Conservation (phyloP, 768 basidiomycete genomes). For the Suillus lakei region DNA sequence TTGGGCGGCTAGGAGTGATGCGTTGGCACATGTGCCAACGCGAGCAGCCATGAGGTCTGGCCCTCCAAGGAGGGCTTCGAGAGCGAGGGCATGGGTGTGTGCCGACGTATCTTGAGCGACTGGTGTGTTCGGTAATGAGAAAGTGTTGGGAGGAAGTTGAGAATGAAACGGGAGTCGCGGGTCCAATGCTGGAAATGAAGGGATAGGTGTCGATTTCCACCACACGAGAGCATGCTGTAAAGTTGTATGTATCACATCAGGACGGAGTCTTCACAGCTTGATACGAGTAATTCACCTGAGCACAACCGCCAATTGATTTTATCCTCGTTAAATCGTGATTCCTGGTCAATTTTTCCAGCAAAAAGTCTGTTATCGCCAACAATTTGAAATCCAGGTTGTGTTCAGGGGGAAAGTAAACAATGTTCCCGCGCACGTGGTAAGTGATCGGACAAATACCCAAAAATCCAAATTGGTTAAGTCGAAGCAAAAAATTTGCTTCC, state of each 20-base stretch:
- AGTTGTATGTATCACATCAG: slow-evolving; percentile 11
- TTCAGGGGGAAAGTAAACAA: slow-evolving; percentile 9
- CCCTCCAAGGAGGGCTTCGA: slow-evolving; percentile 78
- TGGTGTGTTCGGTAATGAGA: slow-evolving; percentile 76
- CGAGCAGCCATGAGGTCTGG: slow-evolving; percentile 78
- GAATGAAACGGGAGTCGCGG: slow-evolving; percentile 69
- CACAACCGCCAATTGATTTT: slow-evolving; percentile 76
- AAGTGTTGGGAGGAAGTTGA: slow-evolving; percentile 69
- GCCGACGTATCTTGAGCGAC: slow-evolving; percentile 82
- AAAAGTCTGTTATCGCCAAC: slow-evolving; percentile 57
- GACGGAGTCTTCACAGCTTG: not conserved
- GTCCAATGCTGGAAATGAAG: slow-evolving; percentile 73
- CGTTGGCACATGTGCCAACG: slow-evolving; percentile 73
- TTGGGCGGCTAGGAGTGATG: slow-evolving; percentile 76
- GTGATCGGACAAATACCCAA: slow-evolving; percentile 37
- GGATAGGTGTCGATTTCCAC: slow-evolving; percentile 83
- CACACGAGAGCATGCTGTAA: slow-evolving; percentile 74
- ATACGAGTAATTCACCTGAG: slow-evolving; percentile 57
- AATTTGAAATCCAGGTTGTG: slow-evolving; percentile 11
- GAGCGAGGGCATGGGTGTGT: slow-evolving; percentile 74
- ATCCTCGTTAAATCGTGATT: slow-evolving; percentile 74
- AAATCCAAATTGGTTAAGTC: slow-evolving; percentile 39
- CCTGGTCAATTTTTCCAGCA: slow-evolving; percentile 75
- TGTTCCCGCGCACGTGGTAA: slow-evolving; percentile 28
- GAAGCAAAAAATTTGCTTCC: slow-evolving; percentile 65